phyloP scores from a whole-genome alignment of 495 filamentous ascomycete genomes.

The Penicillium nucicola region DNA sequence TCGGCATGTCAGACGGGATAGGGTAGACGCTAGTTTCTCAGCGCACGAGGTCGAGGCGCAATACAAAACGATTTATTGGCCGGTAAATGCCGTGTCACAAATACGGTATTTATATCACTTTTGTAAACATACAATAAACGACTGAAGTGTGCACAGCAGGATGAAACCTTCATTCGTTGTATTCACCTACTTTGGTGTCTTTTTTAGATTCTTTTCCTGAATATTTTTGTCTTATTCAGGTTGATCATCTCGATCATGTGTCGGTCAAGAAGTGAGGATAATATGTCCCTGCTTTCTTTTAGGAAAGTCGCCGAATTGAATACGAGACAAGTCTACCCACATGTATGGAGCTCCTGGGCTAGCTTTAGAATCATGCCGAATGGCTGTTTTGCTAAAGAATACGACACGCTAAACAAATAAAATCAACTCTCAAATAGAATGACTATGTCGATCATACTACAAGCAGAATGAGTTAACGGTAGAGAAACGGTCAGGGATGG shows the following conservation, averaged over 20 bases:
- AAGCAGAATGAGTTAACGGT: not conserved
- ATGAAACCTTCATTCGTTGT: too few relatives aligned
- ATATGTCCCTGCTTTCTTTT: too few relatives aligned
- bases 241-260: too few relatives aligned
- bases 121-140: too few relatives aligned
- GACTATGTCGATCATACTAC: constrained; percentile 1
- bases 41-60: not conserved
- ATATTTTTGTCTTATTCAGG: too few relatives aligned
- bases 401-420: not conserved
- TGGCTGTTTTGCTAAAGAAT: not conserved
- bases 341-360: not conserved
- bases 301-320: not conserved
- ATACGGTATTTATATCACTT: too few relatives aligned
- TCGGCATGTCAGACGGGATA: constrained; percentile 12
- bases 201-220: not conserved
- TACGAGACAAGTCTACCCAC: not conserved
- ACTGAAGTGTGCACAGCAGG: too few relatives aligned
- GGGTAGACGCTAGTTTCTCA: not conserved
- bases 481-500: not conserved
- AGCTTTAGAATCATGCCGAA: not conserved
- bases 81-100: too few relatives aligned
- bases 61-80: not conserved
- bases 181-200: too few relatives aligned
- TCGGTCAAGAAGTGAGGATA: too few relatives aligned
- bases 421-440: not conserved